Evolutionary conservation across 257 asterid species (phyloP).

Genomic region (Solanum virginianum): DNA sequence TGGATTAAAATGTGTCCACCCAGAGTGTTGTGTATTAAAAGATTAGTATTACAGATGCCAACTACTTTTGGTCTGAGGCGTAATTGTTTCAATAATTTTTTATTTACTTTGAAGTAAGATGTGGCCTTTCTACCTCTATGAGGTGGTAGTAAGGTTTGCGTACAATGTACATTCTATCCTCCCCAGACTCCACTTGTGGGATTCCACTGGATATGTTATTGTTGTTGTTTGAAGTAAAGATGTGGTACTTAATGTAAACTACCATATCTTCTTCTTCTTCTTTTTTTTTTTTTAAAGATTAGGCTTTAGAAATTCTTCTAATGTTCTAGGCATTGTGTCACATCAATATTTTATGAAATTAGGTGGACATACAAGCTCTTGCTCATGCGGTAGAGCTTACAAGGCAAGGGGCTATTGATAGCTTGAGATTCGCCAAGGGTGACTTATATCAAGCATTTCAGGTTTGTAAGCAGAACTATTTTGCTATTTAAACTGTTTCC

Average conservation of each 20-base stretch:
- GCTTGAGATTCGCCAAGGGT: constrained; percentile 95
- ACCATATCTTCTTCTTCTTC: not conserved
- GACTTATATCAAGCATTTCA: constrained; percentile 85
- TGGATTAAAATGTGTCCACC: not conserved
- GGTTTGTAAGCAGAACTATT: constrained; percentile 26
- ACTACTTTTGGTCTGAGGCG: not conserved
- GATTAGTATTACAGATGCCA: not conserved
- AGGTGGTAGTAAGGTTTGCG: too few species aligned
- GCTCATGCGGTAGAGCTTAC: constrained; percentile 99
- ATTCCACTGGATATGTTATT: too few species aligned
- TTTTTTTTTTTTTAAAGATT: not conserved
- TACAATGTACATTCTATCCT: too few species aligned
- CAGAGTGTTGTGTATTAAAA: not conserved
- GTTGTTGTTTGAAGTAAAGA: not conserved
- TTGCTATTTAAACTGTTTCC: not conserved
- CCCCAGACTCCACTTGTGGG: too few species aligned
- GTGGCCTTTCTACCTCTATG: not conserved
- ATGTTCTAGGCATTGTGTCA: not conserved
- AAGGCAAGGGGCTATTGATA: constrained; percentile 95
- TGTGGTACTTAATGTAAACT: not conserved
- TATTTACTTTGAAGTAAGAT: not conserved
- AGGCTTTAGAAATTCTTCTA: not conserved
- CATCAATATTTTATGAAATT: constrained; percentile 2
- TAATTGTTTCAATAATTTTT: not conserved
- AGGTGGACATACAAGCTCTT: constrained; percentile 98